A percentile compares a stretch with the other conserved stretches of the same genome.
phyloP scores from a whole-genome alignment of 1,139 yeast species.

The Sugiyamaella neomexicana region DNA sequence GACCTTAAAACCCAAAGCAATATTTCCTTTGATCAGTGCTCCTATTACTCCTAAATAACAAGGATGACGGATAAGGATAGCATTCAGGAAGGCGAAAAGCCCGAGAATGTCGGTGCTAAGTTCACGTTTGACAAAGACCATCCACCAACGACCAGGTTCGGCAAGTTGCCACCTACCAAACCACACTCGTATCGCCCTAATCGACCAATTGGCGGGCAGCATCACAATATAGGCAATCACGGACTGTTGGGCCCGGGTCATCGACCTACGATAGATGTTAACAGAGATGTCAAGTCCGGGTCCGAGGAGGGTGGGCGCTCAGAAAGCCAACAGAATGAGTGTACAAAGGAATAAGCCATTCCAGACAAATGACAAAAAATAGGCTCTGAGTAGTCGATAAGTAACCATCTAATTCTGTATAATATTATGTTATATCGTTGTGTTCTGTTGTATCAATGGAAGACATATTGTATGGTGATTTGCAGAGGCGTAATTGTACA shows the following conservation, averaged over 20 bases:
- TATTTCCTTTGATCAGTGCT: not conserved
- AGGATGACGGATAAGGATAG: constrained; percentile 5
- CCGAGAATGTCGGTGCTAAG: not conserved
- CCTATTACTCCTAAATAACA: not conserved
- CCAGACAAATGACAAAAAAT: not conserved
- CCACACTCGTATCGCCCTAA: constrained; percentile 16
- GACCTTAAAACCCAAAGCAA: not conserved
- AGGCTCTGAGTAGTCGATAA: no score
- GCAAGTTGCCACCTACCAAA: constrained; percentile 11
- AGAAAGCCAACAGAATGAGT: not conserved
- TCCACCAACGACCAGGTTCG: constrained; percentile 7
- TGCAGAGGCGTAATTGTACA: no score
- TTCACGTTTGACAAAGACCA: constrained; percentile 6
- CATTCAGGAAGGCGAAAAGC: not conserved
- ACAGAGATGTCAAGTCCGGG: not conserved
- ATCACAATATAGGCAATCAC: constrained; percentile 10
- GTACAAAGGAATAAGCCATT: not conserved
- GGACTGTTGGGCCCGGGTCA: constrained; percentile 15
- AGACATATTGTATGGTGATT: no score
- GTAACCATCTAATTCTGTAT: no score
- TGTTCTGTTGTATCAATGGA: no score
- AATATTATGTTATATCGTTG: no score
- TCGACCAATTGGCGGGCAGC: not conserved
- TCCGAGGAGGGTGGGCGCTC: not conserved
- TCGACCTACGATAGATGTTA: constrained; percentile 9